A percentile compares a stretch with the other conserved stretches of the same genome.
Evolutionary conservation across 441 rosid species (phyloP).

Genomic region (Syzygium malaccense): DNA sequence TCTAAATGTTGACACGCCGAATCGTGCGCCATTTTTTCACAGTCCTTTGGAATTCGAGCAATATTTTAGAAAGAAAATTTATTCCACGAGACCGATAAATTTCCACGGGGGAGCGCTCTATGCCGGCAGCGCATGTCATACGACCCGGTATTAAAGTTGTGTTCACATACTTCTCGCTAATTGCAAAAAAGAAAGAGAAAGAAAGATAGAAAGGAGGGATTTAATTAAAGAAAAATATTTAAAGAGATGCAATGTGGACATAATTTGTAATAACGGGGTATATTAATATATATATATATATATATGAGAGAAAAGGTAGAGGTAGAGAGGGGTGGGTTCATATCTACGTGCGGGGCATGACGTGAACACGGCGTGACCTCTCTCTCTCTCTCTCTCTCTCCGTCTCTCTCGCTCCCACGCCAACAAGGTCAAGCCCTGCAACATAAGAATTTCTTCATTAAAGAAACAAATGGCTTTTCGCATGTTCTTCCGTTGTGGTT

Average conservation of each 20-base stretch:
- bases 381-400: not conserved
- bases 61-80: not conserved
- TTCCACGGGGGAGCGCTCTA: not conserved
- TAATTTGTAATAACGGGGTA: not conserved
- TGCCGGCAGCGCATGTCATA: not conserved
- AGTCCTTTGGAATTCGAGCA: too few species aligned
- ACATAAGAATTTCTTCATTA: not conserved
- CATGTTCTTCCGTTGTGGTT: not conserved
- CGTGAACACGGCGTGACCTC: not conserved
- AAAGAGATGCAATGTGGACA: not conserved
- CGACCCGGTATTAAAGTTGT: not conserved
- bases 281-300: not conserved
- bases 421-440: not conserved
- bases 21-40: too few species aligned
- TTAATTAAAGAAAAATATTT: too few species aligned
- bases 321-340: not conserved
- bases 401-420: not conserved
- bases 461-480: not conserved
- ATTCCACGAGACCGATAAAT: not conserved
- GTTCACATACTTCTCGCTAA: not conserved
- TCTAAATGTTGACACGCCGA: too few species aligned
- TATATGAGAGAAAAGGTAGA: not conserved
- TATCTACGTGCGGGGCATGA: not conserved
- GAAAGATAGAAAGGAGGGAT: not conserved
- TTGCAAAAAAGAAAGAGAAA: not conserved